Conservation (phyloP, 139 green algal genomes). For the Chlorella vulgaris region DNA sequence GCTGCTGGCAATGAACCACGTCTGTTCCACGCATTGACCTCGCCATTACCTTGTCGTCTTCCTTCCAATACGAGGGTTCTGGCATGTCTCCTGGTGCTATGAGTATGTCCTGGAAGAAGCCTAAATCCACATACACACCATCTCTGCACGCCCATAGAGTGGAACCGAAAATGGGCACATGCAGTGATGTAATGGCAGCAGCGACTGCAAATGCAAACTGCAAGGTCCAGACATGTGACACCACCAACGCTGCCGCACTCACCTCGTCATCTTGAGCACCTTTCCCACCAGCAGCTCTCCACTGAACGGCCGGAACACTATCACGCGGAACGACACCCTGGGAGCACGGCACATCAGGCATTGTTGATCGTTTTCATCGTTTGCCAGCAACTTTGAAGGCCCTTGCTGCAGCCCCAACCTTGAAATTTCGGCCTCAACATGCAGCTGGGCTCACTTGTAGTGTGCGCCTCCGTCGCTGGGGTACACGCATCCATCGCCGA, state of each 20-base stretch:
- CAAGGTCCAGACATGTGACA: too few species aligned
- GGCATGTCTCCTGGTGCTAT: conserved; percentile 78
- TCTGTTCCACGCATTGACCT: too few species aligned
- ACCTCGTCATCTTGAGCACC: conserved; percentile 67
- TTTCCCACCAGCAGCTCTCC: conserved; percentile 86
- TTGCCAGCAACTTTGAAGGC: not conserved
- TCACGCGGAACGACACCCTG: conserved; percentile 74
- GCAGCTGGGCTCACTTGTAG: conserved; percentile 63
- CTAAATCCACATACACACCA: conserved; percentile 77
- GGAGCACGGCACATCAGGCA: too few species aligned
- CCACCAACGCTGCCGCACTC: conserved; percentile 14
- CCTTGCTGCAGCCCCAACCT: not conserved
- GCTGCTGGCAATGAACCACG: too few species aligned
- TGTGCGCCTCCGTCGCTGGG: conserved; percentile 79
- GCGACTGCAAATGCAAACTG: not conserved
- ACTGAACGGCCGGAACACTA: conserved; percentile 91
- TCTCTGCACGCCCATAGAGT: conserved; percentile 52
- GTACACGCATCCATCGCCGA: conserved; percentile 85
- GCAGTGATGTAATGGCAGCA: not conserved
- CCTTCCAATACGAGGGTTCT: conserved; percentile 68
- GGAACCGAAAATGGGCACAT: too few species aligned
- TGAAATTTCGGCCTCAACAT: too few species aligned
- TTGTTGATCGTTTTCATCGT: too few species aligned
- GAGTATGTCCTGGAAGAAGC: conserved; percentile 92
- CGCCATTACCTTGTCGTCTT: conserved; percentile 26